Conservation (phyloP, 768 basidiomycete species). For the Tephrocybe sp. region DNA sequence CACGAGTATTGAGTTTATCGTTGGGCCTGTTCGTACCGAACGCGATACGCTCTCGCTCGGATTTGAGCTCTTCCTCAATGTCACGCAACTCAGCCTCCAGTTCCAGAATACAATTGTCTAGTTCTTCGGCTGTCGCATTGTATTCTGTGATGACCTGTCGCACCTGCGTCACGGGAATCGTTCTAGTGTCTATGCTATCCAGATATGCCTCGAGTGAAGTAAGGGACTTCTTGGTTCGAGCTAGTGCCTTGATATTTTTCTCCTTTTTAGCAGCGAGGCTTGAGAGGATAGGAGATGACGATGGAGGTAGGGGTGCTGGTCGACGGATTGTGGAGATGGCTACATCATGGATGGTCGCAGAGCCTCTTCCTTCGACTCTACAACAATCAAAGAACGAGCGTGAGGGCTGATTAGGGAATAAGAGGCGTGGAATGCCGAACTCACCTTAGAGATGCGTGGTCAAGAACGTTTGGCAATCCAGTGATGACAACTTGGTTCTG, state of each 20-base stretch:
- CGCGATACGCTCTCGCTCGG: slow-evolving; percentile 15
- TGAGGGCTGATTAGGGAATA: background rate
- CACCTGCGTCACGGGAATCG: slow-evolving; percentile 18
- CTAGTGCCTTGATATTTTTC: slow-evolving; percentile 18
- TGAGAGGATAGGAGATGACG: slow-evolving; percentile 15
- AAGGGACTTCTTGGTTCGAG: slow-evolving; percentile 21
- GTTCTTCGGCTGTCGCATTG: slow-evolving; percentile 20
- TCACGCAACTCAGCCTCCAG: slow-evolving; percentile 17
- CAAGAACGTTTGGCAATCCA: slow-evolving; percentile 28
- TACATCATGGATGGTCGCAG: slow-evolving; percentile 34
- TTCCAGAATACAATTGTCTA: slow-evolving; percentile 23
- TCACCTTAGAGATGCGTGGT: slow-evolving; percentile 30
- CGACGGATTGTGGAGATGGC: slow-evolving; percentile 18
- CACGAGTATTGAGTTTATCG: slow-evolving; percentile 14
- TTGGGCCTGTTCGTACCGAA: slow-evolving; percentile 10
- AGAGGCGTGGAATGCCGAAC: background rate
- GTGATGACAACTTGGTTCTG: slow-evolving; percentile 30
- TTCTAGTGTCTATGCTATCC: slow-evolving; percentile 21
- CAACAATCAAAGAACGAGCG: background rate
- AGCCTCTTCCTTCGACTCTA: slow-evolving; percentile 33
- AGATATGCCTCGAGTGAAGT: slow-evolving; percentile 25
- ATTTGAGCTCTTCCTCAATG: slow-evolving; percentile 17
- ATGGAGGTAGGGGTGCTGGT: background rate
- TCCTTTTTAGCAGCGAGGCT: slow-evolving; percentile 17
- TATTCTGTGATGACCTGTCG: slow-evolving; percentile 17